These are phyloP conservation scores for Odonthalia washingtoniensis DNA, from an alignment of 31 red algal genomes.

Conservation along the genomic window DNA sequence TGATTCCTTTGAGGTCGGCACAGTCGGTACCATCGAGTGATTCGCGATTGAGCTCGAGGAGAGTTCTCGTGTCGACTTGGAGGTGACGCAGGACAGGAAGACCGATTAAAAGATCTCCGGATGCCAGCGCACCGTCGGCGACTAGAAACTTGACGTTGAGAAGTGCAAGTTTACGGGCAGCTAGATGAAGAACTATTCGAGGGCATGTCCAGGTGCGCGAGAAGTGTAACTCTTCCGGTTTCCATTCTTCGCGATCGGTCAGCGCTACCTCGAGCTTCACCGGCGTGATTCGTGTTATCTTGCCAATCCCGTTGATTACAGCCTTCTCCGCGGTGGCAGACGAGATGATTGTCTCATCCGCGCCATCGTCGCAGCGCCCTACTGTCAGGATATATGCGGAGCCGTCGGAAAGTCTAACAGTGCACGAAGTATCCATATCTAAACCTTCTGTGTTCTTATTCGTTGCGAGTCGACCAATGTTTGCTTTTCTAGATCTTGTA, in stretches of 20 bases:
- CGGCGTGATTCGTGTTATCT: conserved; percentile 27
- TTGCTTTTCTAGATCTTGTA: neutral
- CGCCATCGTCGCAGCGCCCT: conserved; percentile 49
- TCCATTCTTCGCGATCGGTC: conserved; percentile 25
- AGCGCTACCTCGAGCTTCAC: conserved; percentile 30
- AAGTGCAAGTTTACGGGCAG: neutral
- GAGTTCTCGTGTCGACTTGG: neutral
- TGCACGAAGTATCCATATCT: too few relatives aligned
- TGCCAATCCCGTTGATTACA: conserved; percentile 24
- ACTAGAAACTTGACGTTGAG: conserved; percentile 18
- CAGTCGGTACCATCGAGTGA: too few relatives aligned
- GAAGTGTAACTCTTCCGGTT: neutral
- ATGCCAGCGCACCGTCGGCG: conserved; percentile 5
- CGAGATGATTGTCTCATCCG: conserved; percentile 34
- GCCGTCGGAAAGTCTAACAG: too few relatives aligned
- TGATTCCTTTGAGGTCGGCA: too few relatives aligned
- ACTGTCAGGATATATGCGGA: too few relatives aligned
- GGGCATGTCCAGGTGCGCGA: conserved; percentile 9
- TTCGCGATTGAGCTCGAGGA: neutral
- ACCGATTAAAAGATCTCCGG: conserved; percentile 24
- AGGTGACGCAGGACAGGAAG: conserved; percentile 18
- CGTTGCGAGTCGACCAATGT: too few relatives aligned
- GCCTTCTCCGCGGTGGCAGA: neutral
- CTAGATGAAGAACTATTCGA: neutral
- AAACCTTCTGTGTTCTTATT: too few relatives aligned